Percentiles rank a stretch among this genome's conserved stretches.
Conservation (phyloP, 352 stramenopile species). For the Pythium vanterpoolii region DNA sequence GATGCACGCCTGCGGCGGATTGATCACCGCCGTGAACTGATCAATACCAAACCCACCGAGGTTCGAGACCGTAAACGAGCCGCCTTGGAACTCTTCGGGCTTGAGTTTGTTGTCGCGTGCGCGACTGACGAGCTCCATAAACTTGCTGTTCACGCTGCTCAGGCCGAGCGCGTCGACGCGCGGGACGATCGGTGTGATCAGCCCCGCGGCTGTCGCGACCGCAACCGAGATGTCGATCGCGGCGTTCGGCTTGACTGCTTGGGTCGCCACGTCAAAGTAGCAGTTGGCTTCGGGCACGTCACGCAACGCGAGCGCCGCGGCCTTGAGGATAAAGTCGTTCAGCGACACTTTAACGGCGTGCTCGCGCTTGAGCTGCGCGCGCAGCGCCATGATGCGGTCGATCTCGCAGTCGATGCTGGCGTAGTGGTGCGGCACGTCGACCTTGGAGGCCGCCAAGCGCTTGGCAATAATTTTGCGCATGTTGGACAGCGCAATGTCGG, state of each 20-base stretch:
- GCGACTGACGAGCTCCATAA: slow-evolving; percentile 96
- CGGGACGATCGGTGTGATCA: slow-evolving; percentile 99
- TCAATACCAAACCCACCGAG: slow-evolving; percentile 98
- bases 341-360: slow-evolving; percentile 97
- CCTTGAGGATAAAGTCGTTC: slow-evolving; percentile 99
- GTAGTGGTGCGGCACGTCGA: slow-evolving; percentile 97
- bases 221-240: slow-evolving; percentile 97
- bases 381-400: slow-evolving; percentile 86
- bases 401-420: slow-evolving; percentile 95
- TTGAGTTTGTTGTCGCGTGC: slow-evolving; percentile 96
- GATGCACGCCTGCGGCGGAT: slow-evolving; percentile 98
- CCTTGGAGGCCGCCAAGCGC: slow-evolving; percentile 96
- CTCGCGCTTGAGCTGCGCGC: slow-evolving; percentile 90
- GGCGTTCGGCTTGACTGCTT: slow-evolving; percentile 78
- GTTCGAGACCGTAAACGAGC: slow-evolving; percentile 99
- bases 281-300: slow-evolving; percentile 95
- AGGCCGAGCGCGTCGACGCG: slow-evolving; percentile 94
- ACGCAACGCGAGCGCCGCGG: slow-evolving; percentile 93
- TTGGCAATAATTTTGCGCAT: slow-evolving; percentile 99
- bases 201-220: slow-evolving; percentile 94
- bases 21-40: slow-evolving; percentile 98
- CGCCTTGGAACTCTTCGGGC: slow-evolving; percentile 99
- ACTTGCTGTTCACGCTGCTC: slow-evolving; percentile 92
- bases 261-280: slow-evolving; percentile 60
- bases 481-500: slow-evolving; percentile 88